Evolutionary conservation across 192 early-diverging fungal genomes (phyloP).

Genomic region (Backusella circina): DNA sequence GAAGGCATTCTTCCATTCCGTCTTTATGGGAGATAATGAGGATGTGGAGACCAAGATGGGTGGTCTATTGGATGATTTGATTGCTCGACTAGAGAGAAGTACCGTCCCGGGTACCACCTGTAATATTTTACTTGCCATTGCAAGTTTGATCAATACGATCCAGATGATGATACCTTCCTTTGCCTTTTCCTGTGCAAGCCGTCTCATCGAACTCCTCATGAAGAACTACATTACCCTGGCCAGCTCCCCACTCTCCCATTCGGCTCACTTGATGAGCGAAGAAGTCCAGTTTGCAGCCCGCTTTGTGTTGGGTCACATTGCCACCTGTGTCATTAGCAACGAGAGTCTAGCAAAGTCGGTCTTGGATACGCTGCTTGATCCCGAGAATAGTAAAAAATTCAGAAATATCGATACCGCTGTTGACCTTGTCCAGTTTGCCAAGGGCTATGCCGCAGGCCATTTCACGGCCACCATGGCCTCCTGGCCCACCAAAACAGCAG

Average conservation of each 20-base stretch:
- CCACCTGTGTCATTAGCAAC: slow-evolving; percentile 22
- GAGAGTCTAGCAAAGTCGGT: slow-evolving; percentile 9
- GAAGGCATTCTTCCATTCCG: slow-evolving; percentile 42
- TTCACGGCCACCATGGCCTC: background rate
- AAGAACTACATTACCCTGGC: slow-evolving; percentile 11
- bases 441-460: slow-evolving; percentile 21
- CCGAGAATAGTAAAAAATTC: background rate
- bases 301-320: slow-evolving; percentile 24
- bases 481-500: slow-evolving; percentile 17
- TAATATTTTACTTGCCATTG: slow-evolving; percentile 25
- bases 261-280: slow-evolving; percentile 24
- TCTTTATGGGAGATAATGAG: background rate
- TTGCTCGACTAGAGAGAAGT: slow-evolving; percentile 18
- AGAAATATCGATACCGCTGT: slow-evolving; percentile 17
- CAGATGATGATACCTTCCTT: slow-evolving; percentile 13
- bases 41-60: slow-evolving; percentile 7
- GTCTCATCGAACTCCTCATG: slow-evolving; percentile 10
- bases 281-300: slow-evolving; percentile 30
- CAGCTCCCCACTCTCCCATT: background rate
- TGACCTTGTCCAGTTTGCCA: slow-evolving; percentile 18
- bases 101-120: slow-evolving; percentile 28
- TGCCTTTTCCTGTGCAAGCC: background rate
- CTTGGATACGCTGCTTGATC: background rate
- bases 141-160: slow-evolving; percentile 12
- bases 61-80: slow-evolving; percentile 14